phyloP scores from a whole-genome alignment of 2,329 filamentous ascomycete species.

The Lecanoromycetidae sp. region DNA sequence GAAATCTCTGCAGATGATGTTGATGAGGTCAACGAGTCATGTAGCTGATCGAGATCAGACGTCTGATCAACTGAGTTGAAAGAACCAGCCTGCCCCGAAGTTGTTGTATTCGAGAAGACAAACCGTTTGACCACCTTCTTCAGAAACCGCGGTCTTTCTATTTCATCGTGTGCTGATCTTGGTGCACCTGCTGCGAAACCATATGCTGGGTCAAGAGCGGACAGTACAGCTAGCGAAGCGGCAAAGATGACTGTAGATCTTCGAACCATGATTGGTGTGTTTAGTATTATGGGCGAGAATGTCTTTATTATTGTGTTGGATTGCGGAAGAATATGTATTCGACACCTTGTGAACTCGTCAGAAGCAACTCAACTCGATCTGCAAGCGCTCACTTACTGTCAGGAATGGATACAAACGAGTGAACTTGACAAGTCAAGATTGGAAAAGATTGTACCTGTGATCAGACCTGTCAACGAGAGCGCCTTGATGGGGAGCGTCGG shows the following conservation, averaged over 20 bases:
- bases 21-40: constrained; percentile 1
- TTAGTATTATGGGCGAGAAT: neutral
- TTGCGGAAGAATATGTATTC: constrained; percentile 12
- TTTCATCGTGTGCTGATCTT: constrained; percentile 21
- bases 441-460: constrained; percentile 15
- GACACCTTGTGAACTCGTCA: constrained; percentile 3
- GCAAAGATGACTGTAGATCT: constrained; percentile 20
- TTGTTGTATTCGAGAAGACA: constrained; percentile 8
- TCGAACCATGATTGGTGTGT: constrained; percentile 16
- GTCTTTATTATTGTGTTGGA: constrained; percentile 3
- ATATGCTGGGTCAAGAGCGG: constrained; percentile 21
- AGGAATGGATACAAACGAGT: constrained; percentile 18
- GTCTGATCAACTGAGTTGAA: neutral
- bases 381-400: constrained; percentile 15
- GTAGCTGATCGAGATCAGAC: neutral
- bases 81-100: neutral
- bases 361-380: neutral
- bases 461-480: neutral
- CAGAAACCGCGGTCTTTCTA: constrained; percentile 26
- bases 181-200: constrained; percentile 26
- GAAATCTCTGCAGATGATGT: neutral
- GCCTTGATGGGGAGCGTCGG: neutral
- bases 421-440: constrained; percentile 19
- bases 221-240: constrained; percentile 20
- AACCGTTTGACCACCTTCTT: constrained; percentile 22